A percentile compares a stretch with the other conserved stretches of the same genome.
phyloP scores from a whole-genome alignment of 495 filamentous ascomycete species.

The Pyrenula massariospora region DNA sequence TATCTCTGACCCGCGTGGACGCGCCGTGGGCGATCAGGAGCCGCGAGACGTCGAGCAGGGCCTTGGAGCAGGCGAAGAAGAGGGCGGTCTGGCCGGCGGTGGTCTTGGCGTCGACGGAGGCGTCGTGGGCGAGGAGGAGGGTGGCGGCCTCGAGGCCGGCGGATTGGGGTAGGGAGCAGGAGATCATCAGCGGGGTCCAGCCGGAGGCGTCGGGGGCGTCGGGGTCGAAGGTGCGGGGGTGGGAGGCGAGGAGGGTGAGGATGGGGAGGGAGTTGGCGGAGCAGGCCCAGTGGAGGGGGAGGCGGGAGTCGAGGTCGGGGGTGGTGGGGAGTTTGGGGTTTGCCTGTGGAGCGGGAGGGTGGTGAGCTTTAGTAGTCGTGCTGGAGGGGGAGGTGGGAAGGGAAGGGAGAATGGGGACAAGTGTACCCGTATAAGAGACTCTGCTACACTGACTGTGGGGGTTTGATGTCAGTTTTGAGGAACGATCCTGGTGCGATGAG shows the following conservation, averaged over 20 bases:
- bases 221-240: slow-evolving; percentile 66
- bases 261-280: slow-evolving; percentile 74
- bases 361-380: neutral
- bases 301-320: slow-evolving; percentile 80
- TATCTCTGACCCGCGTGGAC: slow-evolving; percentile 74
- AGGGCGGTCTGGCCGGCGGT: slow-evolving; percentile 66
- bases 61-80: slow-evolving; percentile 86
- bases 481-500: neutral
- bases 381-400: neutral
- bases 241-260: slow-evolving; percentile 53
- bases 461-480: neutral
- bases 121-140: slow-evolving; percentile 65
- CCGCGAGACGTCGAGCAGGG: slow-evolving; percentile 68
- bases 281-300: slow-evolving; percentile 90
- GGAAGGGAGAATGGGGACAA: neutral
- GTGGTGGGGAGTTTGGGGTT: slow-evolving; percentile 64
- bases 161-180: slow-evolving; percentile 11
- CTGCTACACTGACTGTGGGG: neutral
- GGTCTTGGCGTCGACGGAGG: slow-evolving; percentile 74
- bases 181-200: slow-evolving; percentile 71
- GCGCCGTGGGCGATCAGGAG: slow-evolving; percentile 66
- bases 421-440: neutral
- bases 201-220: slow-evolving; percentile 61
- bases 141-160: slow-evolving; percentile 56
- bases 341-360: slow-evolving; percentile 39